Percentiles rank a stretch among this genome's conserved stretches.
These are phyloP conservation scores for Xylaria sp. DNA, from an alignment of 495 filamentous ascomycete species.

Conservation along the genomic window DNA sequence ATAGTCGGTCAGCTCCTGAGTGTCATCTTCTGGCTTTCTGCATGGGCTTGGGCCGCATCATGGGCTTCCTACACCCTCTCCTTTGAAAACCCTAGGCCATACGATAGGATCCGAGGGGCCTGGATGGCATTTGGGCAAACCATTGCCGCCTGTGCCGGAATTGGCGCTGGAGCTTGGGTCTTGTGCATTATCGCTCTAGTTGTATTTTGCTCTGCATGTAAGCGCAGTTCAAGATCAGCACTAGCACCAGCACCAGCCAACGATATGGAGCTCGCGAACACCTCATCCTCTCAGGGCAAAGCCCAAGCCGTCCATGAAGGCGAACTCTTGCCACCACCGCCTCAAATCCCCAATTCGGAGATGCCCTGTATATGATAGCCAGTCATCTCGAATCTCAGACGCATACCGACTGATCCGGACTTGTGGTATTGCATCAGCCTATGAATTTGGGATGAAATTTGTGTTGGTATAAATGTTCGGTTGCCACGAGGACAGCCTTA, in stretches of 20 bases:
- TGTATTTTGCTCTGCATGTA: constrained; percentile 45
- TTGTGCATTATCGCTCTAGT: constrained; percentile 45
- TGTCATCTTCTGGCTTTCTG: constrained; percentile 50
- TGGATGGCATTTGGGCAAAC: constrained; percentile 35
- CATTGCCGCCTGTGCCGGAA: constrained; percentile 46
- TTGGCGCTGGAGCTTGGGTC: constrained; percentile 50
- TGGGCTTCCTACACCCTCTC: constrained; percentile 39
- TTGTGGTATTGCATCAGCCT: too few relatives aligned
- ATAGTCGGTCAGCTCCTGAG: constrained; percentile 42
- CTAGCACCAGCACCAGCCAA: neutral
- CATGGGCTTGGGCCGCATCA: constrained; percentile 51
- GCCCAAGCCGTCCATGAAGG: neutral
- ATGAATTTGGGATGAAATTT: too few relatives aligned
- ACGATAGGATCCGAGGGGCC: neutral
- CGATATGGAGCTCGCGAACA: constrained; percentile 1
- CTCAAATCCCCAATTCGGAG: too few relatives aligned
- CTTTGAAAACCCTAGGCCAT: constrained; percentile 3
- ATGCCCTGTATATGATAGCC: too few relatives aligned
- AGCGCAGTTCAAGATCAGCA: neutral
- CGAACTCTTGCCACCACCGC: too few relatives aligned
- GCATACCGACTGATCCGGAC: too few relatives aligned
- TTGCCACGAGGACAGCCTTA: too few relatives aligned
- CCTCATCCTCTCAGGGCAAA: neutral
- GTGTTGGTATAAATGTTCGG: too few relatives aligned
- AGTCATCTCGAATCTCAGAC: too few relatives aligned